Conservation (phyloP, 495 filamentous ascomycete genomes). For the Xylaria cubensis region DNA sequence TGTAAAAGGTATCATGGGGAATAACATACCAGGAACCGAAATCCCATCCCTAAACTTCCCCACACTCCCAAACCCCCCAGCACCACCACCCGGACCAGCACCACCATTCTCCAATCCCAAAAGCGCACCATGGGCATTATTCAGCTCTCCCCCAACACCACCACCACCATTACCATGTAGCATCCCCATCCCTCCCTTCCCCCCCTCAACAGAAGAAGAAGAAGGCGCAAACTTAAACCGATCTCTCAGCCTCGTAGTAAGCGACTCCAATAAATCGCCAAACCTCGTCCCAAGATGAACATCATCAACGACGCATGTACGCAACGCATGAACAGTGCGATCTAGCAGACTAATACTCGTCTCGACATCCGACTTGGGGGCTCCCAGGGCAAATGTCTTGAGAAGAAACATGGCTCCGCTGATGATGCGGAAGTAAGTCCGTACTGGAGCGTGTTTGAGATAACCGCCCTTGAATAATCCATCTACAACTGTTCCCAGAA, state of each 20-base stretch:
- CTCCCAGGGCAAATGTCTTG: slow-evolving; percentile 91
- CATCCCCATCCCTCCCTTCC: slow-evolving; percentile 13
- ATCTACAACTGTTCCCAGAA: slow-evolving; percentile 82
- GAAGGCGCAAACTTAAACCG: slow-evolving; percentile 71
- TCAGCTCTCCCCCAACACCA: no score
- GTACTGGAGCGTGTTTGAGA: slow-evolving; percentile 88
- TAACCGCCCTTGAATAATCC: slow-evolving; percentile 81
- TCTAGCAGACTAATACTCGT: slow-evolving; percentile 83
- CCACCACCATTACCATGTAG: no score
- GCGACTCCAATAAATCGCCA: slow-evolving; percentile 85
- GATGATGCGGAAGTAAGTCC: slow-evolving; percentile 94
- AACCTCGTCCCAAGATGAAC: slow-evolving; percentile 95
- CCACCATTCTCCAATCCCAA: slow-evolving; percentile 43
- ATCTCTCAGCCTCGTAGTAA: slow-evolving; percentile 75
- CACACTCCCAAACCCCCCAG: slow-evolving; percentile 27
- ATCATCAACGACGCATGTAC: slow-evolving; percentile 89
- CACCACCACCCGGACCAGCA: no score
- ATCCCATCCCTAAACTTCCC: slow-evolving; percentile 38
- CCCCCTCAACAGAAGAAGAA: slow-evolving; percentile 33
- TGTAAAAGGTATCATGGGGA: neutral
- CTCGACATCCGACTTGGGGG: slow-evolving; percentile 85
- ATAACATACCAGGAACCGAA: slow-evolving; percentile 39
- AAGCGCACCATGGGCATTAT: slow-evolving; percentile 7
- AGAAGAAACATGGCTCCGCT: slow-evolving; percentile 95
- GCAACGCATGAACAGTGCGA: slow-evolving; percentile 76